Conservation (phyloP, 495 filamentous ascomycete genomes). For the Talaromyces trachyspermus region DNA sequence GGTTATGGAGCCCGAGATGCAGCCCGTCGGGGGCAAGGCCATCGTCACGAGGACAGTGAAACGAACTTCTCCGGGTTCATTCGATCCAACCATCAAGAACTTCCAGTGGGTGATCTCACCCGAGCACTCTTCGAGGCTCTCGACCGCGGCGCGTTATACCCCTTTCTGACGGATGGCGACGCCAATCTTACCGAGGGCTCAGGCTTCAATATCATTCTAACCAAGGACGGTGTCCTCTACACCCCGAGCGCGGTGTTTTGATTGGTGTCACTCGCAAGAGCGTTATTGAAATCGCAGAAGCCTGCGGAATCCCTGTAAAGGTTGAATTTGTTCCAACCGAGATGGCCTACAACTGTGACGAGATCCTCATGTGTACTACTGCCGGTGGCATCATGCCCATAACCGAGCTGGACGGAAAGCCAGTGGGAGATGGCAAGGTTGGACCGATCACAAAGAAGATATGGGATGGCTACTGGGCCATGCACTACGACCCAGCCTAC, state of each 20-base stretch:
- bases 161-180: slow-evolving; percentile 33
- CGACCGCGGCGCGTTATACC: slow-evolving; percentile 23
- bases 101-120: slow-evolving; percentile 33
- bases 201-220: slow-evolving; percentile 24
- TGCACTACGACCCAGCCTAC: slow-evolving; percentile 25
- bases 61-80: slow-evolving; percentile 23
- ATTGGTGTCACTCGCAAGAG: slow-evolving; percentile 26
- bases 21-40: slow-evolving; percentile 28
- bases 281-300: slow-evolving; percentile 24
- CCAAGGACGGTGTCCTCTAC: slow-evolving; percentile 23
- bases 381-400: slow-evolving; percentile 35
- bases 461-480: slow-evolving; percentile 33
- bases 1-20: slow-evolving; percentile 31
- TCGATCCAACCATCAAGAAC: slow-evolving; percentile 37
- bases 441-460: slow-evolving; percentile 31
- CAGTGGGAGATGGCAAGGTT: slow-evolving; percentile 25
- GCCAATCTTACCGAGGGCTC: slow-evolving; percentile 25
- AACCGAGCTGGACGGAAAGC: slow-evolving; percentile 24
- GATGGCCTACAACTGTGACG: slow-evolving; percentile 23
- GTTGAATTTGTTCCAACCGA: slow-evolving; percentile 24
- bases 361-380: slow-evolving; percentile 33
- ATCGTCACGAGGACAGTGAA: slow-evolving; percentile 31
- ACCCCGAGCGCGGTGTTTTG: slow-evolving; percentile 27
- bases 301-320: slow-evolving; percentile 15
- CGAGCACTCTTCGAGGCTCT: slow-evolving; percentile 25